Conservation (phyloP, 2,329 filamentous ascomycete species). For the Stachybotrys elegans region DNA sequence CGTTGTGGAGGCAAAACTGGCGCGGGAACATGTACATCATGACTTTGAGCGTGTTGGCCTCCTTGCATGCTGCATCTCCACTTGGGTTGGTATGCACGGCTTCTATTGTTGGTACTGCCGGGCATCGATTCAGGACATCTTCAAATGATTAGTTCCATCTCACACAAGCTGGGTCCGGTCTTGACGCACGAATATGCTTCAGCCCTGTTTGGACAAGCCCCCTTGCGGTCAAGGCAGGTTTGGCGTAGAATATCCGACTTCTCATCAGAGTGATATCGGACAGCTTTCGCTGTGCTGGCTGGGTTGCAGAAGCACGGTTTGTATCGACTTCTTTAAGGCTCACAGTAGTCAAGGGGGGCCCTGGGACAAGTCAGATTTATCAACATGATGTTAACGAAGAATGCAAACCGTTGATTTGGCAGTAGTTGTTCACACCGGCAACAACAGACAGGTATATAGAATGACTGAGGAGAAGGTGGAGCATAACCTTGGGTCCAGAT, state of each 20-base stretch:
- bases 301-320: not conserved
- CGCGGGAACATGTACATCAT: slow-evolving; percentile 93
- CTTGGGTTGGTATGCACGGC: no score
- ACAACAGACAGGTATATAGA: slow-evolving; percentile 66
- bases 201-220: slow-evolving; percentile 69
- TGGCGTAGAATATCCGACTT: slow-evolving; percentile 81
- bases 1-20: slow-evolving; percentile 87
- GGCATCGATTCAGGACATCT: slow-evolving; percentile 78
- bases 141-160: slow-evolving; percentile 2
- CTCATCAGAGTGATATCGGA: slow-evolving; percentile 71
- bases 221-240: slow-evolving; percentile 63
- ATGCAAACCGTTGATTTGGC: slow-evolving; percentile 68
- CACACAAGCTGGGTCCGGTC: no score
- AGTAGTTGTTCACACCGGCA: slow-evolving; percentile 58
- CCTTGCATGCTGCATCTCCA: no score
- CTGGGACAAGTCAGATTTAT: no score
- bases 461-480: slow-evolving; percentile 70
- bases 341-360: no score
- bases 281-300: slow-evolving; percentile 21
- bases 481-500: slow-evolving; percentile 71
- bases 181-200: slow-evolving; percentile 75
- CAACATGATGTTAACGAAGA: no score
- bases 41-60: slow-evolving; percentile 58
- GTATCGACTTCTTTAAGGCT: no score
- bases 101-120: slow-evolving; percentile 14